Conservation (phyloP, 2,329 filamentous ascomycete genomes). For the Fusarium sp. region DNA sequence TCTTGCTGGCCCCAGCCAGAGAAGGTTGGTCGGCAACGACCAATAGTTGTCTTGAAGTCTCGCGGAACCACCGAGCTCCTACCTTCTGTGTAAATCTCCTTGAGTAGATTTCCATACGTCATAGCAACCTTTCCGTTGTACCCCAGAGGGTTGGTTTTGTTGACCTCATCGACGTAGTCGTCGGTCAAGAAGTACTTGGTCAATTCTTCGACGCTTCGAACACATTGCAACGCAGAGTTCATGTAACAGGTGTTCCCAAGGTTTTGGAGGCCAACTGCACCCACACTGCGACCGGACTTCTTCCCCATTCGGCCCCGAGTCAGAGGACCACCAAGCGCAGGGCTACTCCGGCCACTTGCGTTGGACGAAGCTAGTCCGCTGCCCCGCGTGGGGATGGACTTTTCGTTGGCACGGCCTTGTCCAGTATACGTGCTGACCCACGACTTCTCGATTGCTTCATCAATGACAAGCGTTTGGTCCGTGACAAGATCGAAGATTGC, state of each 20-base stretch:
- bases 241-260: conserved; percentile 99
- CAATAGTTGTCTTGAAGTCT: conserved; percentile 85
- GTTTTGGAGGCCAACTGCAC: conserved; percentile 87
- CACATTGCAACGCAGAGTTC: conserved; percentile 96
- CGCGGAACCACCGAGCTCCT: conserved; percentile 80
- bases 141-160: conserved; percentile 85
- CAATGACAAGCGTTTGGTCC: conserved; percentile 83
- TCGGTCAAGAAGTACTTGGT: conserved; percentile 88
- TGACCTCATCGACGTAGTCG: conserved; percentile 83
- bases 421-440: conserved; percentile 67
- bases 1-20: conserved; percentile 97
- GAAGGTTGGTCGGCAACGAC: conserved; percentile 85
- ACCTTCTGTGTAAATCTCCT: conserved; percentile 80
- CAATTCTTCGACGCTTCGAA: conserved; percentile 92
- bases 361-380: conserved; percentile 45
- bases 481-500: conserved; percentile 75
- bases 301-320: conserved; percentile 80
- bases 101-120: conserved; percentile 81
- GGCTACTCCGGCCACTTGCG: conserved; percentile 76
- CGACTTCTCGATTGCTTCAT: conserved; percentile 76
- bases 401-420: conserved; percentile 50
- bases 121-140: conserved; percentile 89
- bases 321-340: conserved; percentile 68
- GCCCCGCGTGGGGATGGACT: conserved; percentile 51
- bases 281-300: conserved; percentile 76